A percentile compares a stretch with the other conserved stretches of the same genome.
phyloP scores from a whole-genome alignment of 352 stramenopile genomes.

The Blastocystis sp. region DNA sequence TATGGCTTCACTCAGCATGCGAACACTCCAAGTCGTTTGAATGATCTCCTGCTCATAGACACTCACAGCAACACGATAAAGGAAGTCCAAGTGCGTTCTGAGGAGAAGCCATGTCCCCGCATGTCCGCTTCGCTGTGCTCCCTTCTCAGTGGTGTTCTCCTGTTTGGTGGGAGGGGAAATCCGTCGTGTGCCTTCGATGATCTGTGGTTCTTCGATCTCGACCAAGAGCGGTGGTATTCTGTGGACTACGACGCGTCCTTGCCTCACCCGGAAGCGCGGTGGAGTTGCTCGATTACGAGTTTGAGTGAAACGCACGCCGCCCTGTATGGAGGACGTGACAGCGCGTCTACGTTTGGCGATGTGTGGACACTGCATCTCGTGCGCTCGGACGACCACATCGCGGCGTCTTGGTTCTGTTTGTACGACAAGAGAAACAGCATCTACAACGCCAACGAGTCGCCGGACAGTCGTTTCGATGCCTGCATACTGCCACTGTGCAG shows the following conservation, averaged over 20 bases:
- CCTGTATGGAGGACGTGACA: constrained; percentile 23
- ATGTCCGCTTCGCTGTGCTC: neutral
- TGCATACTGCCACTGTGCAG: neutral
- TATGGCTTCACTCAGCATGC: neutral
- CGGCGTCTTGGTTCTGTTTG: neutral
- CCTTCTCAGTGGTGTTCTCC: neutral
- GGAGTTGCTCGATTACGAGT: neutral
- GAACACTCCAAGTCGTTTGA: neutral
- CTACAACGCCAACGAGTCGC: constrained; percentile 15
- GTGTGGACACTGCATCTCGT: constrained; percentile 5
- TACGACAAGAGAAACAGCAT: constrained; percentile 12
- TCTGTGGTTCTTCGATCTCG: neutral
- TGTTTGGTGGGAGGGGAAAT: constrained; percentile 3
- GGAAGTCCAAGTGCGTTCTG: neutral
- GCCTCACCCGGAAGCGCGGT: neutral
- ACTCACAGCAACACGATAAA: neutral
- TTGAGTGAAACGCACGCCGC: neutral
- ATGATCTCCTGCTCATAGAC: neutral
- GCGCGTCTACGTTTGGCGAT: neutral
- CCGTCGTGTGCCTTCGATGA: neutral
- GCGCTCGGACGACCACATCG: neutral
- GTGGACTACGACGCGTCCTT: neutral
- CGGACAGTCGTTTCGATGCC: neutral
- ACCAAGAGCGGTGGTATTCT: neutral
- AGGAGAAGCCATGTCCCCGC: neutral